A percentile compares a stretch with the other conserved stretches of the same genome.
These are phyloP conservation scores for Penicillium sp. DNA, from an alignment of 2,329 filamentous ascomycete species.

Conservation along the genomic window DNA sequence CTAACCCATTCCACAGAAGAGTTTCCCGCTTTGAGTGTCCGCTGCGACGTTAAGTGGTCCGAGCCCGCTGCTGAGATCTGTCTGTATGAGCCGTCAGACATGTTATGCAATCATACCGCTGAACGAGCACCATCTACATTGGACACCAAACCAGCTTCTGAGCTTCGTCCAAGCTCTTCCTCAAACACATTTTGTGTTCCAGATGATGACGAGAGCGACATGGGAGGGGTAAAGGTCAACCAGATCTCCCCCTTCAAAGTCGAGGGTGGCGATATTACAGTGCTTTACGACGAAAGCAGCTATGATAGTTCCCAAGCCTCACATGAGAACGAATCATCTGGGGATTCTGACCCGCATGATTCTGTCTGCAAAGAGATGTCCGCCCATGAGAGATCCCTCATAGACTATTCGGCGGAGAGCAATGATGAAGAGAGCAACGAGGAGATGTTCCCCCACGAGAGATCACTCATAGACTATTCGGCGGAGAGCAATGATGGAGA, in stretches of 20 bases:
- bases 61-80: neutral
- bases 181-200: constrained; percentile 46
- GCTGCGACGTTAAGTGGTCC: constrained; percentile 33
- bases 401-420: neutral
- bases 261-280: neutral
- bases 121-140: neutral
- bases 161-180: constrained; percentile 10
- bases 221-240: constrained; percentile 14
- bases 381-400: constrained; percentile 2
- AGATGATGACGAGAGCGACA: constrained; percentile 43
- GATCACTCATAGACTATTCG: constrained; percentile 1
- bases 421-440: constrained; percentile 1
- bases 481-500: constrained; percentile 3
- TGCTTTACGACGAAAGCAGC: neutral
- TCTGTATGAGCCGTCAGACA: neutral
- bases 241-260: neutral
- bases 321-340: neutral
- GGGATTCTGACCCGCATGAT: neutral
- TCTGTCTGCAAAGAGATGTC: neutral
- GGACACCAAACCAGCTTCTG: constrained; percentile 1
- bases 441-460: neutral
- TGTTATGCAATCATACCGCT: neutral
- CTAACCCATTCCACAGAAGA: constrained; percentile 24
- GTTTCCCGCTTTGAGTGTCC: constrained; percentile 38
- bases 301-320: too few species aligned